Conservation (phyloP, 345 rosid species). For the Hypericum perforatum region DNA sequence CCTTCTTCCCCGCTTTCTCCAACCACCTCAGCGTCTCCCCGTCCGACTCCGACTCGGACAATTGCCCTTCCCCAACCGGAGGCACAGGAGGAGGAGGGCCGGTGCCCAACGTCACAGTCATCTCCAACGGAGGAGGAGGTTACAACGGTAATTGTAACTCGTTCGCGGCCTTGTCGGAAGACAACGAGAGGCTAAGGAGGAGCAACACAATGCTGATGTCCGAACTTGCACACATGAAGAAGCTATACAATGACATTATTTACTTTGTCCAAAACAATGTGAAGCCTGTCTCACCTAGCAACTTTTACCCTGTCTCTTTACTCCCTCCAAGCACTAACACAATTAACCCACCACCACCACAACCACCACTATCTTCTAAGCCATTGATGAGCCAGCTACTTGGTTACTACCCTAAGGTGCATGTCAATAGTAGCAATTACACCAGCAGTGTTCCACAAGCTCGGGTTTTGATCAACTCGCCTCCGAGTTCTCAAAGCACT, state of each 20-base stretch:
- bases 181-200: constrained; percentile 37
- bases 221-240: constrained; percentile 53
- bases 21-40: constrained; percentile 13
- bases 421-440: constrained; percentile 4
- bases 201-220: constrained; percentile 45
- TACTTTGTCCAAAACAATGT: constrained; percentile 59
- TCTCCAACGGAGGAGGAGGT: too few relatives aligned
- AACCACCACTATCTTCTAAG: too few relatives aligned
- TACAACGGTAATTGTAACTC: too few relatives aligned
- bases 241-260: constrained; percentile 47
- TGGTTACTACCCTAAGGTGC: constrained; percentile 25
- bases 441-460: constrained; percentile 7
- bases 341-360: too few relatives aligned
- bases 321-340: too few relatives aligned
- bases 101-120: too few relatives aligned
- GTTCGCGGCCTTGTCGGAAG: constrained; percentile 35
- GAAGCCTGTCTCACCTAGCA: constrained; percentile 16
- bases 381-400: constrained; percentile 22
- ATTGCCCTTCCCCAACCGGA: neutral
- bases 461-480: constrained; percentile 21
- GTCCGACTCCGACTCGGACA: neutral
- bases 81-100: too few relatives aligned
- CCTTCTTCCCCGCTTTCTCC: constrained; percentile 6
- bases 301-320: too few relatives aligned
- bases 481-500: constrained; percentile 29